phyloP scores from a whole-genome alignment of 495 filamentous ascomycete species.

The Trichocladium uniseriatum region DNA sequence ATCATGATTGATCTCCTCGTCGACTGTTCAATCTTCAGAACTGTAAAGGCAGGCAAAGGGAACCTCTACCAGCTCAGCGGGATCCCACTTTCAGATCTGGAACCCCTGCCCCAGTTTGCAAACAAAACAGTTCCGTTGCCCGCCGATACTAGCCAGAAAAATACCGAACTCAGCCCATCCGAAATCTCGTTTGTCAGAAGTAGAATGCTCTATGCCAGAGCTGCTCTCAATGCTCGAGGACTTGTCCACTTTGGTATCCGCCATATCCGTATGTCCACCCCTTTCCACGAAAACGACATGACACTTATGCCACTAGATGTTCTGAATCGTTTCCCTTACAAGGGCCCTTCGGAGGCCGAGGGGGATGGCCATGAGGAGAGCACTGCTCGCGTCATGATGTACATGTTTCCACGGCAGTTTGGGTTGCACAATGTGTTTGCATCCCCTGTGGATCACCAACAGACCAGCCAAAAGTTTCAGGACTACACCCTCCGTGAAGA shows the following conservation, averaged over 20 bases:
- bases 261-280: slow-evolving; percentile 60
- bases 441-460: slow-evolving; percentile 47
- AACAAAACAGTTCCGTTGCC: slow-evolving; percentile 7
- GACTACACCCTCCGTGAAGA: slow-evolving; percentile 77
- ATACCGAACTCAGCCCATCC: slow-evolving; percentile 34
- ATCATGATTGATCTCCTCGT: slow-evolving; percentile 75
- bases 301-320: slow-evolving; percentile 52
- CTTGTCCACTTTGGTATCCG: slow-evolving; percentile 62
- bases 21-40: slow-evolving; percentile 66
- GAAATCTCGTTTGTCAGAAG: slow-evolving; percentile 70
- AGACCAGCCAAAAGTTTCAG: slow-evolving; percentile 62
- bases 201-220: slow-evolving; percentile 76
- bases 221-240: slow-evolving; percentile 57
- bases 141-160: slow-evolving; percentile 5
- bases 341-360: slow-evolving; percentile 1
- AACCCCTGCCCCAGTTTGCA: slow-evolving; percentile 14
- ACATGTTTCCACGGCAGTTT: slow-evolving; percentile 90
- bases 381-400: slow-evolving; percentile 71
- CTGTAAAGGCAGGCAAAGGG: slow-evolving; percentile 46
- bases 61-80: slow-evolving; percentile 77
- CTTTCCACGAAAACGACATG: background rate
- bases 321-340: slow-evolving; percentile 60
- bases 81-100: slow-evolving; percentile 35
- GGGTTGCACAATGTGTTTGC: slow-evolving; percentile 88
- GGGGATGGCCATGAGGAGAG: slow-evolving; percentile 36